Conservation (phyloP, 169 alveolate genomes). For the Babesia gibsoni region DNA sequence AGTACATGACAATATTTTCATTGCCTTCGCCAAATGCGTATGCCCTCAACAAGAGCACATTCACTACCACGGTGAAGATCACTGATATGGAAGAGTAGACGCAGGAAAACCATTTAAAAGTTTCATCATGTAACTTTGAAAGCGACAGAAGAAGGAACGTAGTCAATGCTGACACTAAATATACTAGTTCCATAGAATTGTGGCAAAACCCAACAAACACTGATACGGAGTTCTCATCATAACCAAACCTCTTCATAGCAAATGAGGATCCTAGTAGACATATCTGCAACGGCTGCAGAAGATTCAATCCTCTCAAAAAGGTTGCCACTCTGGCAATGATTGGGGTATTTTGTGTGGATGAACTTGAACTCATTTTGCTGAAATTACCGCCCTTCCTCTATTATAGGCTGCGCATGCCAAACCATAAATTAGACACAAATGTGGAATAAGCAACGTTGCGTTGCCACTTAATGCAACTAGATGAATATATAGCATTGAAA, state of each 20-base stretch:
- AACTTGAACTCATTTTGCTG: too few relatives aligned
- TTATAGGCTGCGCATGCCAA: too few relatives aligned
- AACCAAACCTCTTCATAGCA: slow-evolving; percentile 31
- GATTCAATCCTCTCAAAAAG: slow-evolving; percentile 3
- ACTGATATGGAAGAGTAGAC: neutral
- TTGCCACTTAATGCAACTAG: too few relatives aligned
- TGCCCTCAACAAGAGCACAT: neutral
- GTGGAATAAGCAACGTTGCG: too few relatives aligned
- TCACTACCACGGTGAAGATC: neutral
- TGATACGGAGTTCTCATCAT: neutral
- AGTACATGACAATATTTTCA: neutral
- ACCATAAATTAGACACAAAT: too few relatives aligned
- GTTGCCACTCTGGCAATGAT: neutral
- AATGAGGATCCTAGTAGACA: slow-evolving; percentile 29
- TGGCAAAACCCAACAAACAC: slow-evolving; percentile 18
- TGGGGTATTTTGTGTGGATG: too few relatives aligned
- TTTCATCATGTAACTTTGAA: neutral
- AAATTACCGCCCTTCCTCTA: too few relatives aligned
- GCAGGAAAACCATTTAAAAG: too few relatives aligned
- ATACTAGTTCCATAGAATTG: slow-evolving; percentile 9
- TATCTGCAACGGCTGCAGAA: slow-evolving; percentile 17
- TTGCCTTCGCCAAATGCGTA: slow-evolving; percentile 11
- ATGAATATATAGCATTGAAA: too few relatives aligned
- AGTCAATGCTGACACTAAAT: slow-evolving; percentile 12
- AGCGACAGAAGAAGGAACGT: neutral